phyloP scores from a whole-genome alignment of 192 early-diverging fungal genomes.

The Backusella tarrabulga region DNA sequence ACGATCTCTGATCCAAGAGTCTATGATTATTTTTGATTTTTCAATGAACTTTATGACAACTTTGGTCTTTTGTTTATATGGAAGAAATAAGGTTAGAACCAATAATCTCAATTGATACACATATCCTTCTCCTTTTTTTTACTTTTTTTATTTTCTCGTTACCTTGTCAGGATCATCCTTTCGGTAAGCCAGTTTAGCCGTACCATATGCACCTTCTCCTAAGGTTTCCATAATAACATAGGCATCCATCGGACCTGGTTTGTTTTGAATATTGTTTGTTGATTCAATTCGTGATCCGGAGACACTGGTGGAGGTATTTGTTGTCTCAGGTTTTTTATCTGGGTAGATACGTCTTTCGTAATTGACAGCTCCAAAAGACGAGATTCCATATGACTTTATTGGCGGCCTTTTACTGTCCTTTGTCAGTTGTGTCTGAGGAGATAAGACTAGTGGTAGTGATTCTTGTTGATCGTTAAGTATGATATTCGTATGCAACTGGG shows the following conservation, averaged over 20 bases:
- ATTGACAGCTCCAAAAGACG: constrained; percentile 12
- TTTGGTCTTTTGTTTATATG: constrained; percentile 22
- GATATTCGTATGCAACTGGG: neutral
- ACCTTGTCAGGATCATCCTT: constrained; percentile 51
- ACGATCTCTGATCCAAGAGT: constrained; percentile 52
- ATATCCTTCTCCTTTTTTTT: neutral
- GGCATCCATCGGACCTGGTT: constrained; percentile 33
- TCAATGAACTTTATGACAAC: constrained; percentile 71
- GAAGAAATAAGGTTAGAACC: neutral
- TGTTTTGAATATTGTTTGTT: neutral
- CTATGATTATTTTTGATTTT: constrained; percentile 59
- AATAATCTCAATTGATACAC: neutral
- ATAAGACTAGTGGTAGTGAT: neutral
- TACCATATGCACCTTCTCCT: constrained; percentile 70
- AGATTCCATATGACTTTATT: constrained; percentile 10
- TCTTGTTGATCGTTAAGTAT: neutral
- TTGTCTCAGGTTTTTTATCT: neutral
- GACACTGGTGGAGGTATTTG: neutral
- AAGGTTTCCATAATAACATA: constrained; percentile 57
- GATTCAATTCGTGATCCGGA: neutral
- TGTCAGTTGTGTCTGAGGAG: neutral
- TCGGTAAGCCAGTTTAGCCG: constrained; percentile 57
- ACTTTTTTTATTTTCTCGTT: neutral
- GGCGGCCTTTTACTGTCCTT: neutral
- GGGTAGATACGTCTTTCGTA: neutral